phyloP scores from a whole-genome alignment of 345 rosid genomes.

The Zanthoxylum bungeanum region DNA sequence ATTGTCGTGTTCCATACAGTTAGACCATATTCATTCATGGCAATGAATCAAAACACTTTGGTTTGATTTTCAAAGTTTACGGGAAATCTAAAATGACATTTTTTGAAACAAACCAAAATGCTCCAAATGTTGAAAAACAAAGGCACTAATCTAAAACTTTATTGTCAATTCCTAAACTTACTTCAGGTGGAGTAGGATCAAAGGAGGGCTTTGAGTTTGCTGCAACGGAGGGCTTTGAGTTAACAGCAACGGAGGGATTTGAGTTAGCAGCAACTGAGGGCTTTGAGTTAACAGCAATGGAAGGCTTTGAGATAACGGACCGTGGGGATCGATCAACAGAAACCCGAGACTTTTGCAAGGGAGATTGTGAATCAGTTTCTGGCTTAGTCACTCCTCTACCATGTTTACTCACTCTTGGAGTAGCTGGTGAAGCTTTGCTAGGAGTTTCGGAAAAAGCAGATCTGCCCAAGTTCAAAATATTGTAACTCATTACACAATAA shows the following conservation, averaged over 20 bases:
- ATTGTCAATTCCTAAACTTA: constrained; percentile 29
- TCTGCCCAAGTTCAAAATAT: constrained; percentile 43
- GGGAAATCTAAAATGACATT: not conserved
- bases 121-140: constrained; percentile 5
- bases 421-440: constrained; percentile 59
- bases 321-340: constrained; percentile 73
- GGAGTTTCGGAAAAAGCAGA: constrained; percentile 71
- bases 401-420: constrained; percentile 61
- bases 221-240: constrained; percentile 60
- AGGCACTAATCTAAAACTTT: not conserved
- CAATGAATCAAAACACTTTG: not conserved
- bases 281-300: constrained; percentile 57
- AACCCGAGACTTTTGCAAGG: constrained; percentile 55
- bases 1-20: not conserved
- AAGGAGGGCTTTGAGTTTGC: no score
- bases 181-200: constrained; percentile 69
- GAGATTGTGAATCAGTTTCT: constrained; percentile 57
- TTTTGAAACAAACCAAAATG: not conserved
- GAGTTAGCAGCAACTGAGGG: no score
- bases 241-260: no score
- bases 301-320: no score
- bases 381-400: constrained; percentile 54
- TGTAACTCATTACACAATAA: constrained; percentile 7
- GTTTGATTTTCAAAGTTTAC: not conserved
- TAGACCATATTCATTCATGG: no score